Evolutionary conservation across 2,329 filamentous ascomycete species (phyloP), one percentile per base, ranked within the genome.

Genomic region (Thermothelomyces thermophilus): DNA sequence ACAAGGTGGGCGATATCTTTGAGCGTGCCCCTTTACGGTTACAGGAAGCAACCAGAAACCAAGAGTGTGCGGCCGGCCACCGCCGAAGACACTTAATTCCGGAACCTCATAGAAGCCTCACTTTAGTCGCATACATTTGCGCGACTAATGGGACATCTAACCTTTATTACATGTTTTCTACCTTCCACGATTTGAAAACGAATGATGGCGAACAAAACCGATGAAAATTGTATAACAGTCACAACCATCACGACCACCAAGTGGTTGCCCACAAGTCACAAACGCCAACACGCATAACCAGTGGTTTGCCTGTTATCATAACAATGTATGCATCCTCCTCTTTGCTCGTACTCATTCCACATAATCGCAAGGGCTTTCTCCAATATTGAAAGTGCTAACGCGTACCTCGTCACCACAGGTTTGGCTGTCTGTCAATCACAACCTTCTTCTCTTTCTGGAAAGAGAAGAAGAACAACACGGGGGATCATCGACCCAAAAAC

Each of bases 71-170:
- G 20, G 20, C 14, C 24, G 20, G 20, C 4, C 36, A 16, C 40
- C 10, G 17, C 20, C 11, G 5, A 28, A 10, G 14, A 41, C 20
- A 16, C 11, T 30, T 8, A 19, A 24, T 17, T 11, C 22, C 24
- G 33, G 33, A 20, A 4, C 11, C 9, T 43, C 26, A 43, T 11
- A 5, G 26, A 43, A 41, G n/a, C n/a, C 22, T 43, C 33, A 26
- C 34, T 46, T 46, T 39, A n/a, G 43, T 37, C 34, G 43, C 43
- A 46, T 46, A 35, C n/a, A 26, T n/a, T 41, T 6, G 20, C 43
- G 43, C 43, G 22, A 46, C 24, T 46, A 46, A 46, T 44, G 31
- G 35, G 24, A n/a, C n/a, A n/a, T 17, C 30, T 44, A 30, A 19
- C 20, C 7, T 22, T 26, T 9, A 2, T 22, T 10, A 34, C 5